These are phyloP conservation scores for Dactylellina leptospora DNA, from an alignment of 2,329 filamentous ascomycete species.

Conservation along the genomic window DNA sequence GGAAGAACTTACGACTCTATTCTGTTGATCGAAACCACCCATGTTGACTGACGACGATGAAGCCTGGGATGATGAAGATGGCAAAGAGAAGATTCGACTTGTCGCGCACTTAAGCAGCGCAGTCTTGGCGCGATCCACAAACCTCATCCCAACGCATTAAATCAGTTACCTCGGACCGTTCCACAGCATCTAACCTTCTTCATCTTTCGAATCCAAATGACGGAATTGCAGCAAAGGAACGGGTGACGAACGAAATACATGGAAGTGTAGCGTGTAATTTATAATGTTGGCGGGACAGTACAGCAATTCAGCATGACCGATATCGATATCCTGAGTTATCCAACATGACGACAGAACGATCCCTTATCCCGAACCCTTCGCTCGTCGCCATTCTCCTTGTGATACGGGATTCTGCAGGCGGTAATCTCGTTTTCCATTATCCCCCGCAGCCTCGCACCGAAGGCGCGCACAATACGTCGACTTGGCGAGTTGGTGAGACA, in stretches of 20 bases:
- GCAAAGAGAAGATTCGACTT: slow-evolving; percentile 18
- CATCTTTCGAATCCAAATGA: background rate
- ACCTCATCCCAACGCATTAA: slow-evolving; percentile 31
- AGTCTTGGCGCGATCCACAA: slow-evolving; percentile 14
- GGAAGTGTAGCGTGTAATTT: background rate
- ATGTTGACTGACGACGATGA: slow-evolving; percentile 39
- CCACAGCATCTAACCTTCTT: background rate
- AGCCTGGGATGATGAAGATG: slow-evolving; percentile 6
- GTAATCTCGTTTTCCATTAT: slow-evolving; percentile 86
- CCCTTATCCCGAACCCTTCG: slow-evolving; percentile 65
- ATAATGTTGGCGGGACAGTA: slow-evolving; percentile 10
- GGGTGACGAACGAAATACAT: background rate
- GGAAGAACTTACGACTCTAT: slow-evolving; percentile 52
- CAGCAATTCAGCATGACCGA: slow-evolving; percentile 25
- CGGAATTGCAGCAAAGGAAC: slow-evolving; percentile 1
- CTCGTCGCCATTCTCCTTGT: slow-evolving; percentile 77
- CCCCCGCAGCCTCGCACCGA: slow-evolving; percentile 68
- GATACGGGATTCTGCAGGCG: slow-evolving; percentile 78
- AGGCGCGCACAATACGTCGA: slow-evolving; percentile 57
- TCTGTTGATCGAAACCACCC: slow-evolving; percentile 54
- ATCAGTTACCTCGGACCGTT: slow-evolving; percentile 2
- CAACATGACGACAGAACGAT: slow-evolving; percentile 57
- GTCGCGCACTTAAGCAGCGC: slow-evolving; percentile 27
- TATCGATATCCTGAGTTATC: background rate
- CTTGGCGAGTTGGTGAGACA: slow-evolving; percentile 57